Evolutionary conservation across 2,329 filamentous ascomycete species (phyloP).

Genomic region (Bipolaris sorokiniana): DNA sequence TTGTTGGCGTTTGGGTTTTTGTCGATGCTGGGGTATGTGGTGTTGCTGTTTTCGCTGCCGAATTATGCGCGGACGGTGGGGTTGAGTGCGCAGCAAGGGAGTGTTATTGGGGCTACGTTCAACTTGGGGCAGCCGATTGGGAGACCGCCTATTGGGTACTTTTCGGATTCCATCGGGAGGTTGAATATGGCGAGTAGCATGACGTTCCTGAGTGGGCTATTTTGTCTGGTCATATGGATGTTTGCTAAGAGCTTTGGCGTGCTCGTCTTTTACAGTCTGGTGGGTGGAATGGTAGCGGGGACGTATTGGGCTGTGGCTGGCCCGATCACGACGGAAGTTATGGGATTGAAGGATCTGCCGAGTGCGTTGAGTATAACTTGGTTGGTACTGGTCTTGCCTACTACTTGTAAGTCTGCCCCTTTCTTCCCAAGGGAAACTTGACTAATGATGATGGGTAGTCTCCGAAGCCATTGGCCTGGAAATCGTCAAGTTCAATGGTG

Average conservation of each 20-base stretch:
- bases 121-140: slow-evolving; percentile 72
- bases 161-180: slow-evolving; percentile 71
- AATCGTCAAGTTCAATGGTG: slow-evolving; percentile 56
- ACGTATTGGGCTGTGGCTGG: slow-evolving; percentile 69
- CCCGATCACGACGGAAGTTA: slow-evolving; percentile 75
- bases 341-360: slow-evolving; percentile 72
- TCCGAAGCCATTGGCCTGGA: slow-evolving; percentile 63
- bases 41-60: slow-evolving; percentile 77
- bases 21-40: slow-evolving; percentile 74
- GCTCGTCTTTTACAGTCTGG: slow-evolving; percentile 72
- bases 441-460: slow-evolving; percentile 39
- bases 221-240: slow-evolving; percentile 75
- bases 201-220: slow-evolving; percentile 68
- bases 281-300: slow-evolving; percentile 71
- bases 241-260: slow-evolving; percentile 71
- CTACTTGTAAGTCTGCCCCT: slow-evolving; percentile 60
- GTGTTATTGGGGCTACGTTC: slow-evolving; percentile 73
- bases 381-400: slow-evolving; percentile 72
- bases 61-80: slow-evolving; percentile 75
- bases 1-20: slow-evolving; percentile 73
- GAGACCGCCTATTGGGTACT: slow-evolving; percentile 73
- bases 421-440: neutral
- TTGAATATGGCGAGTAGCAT: slow-evolving; percentile 73
- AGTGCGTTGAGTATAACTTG: slow-evolving; percentile 74
- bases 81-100: slow-evolving; percentile 69